Percentiles rank a stretch among this genome's conserved stretches.
Evolutionary conservation across 352 stramenopile genomes (phyloP).

Genomic region (Pythium folliculosum): DNA sequence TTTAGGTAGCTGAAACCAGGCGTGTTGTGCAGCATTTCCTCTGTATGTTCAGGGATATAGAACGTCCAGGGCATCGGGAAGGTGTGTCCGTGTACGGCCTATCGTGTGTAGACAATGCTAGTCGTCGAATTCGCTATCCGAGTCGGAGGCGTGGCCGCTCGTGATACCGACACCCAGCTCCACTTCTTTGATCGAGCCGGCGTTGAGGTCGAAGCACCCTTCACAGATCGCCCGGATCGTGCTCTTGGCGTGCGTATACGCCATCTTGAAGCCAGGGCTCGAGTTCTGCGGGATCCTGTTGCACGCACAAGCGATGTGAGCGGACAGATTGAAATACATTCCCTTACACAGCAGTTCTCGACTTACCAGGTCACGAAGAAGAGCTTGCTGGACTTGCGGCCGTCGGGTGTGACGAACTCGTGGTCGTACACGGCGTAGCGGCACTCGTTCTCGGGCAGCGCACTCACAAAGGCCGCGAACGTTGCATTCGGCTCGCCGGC

Average conservation of each 20-base stretch:
- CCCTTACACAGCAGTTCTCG: no score
- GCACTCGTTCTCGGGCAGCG: slow-evolving; percentile 80
- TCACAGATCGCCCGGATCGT: slow-evolving; percentile 77
- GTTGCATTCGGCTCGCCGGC: slow-evolving; percentile 49
- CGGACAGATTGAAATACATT: no score
- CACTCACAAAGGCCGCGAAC: slow-evolving; percentile 54
- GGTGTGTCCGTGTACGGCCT: no score
- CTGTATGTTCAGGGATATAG: no score
- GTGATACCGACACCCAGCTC: slow-evolving; percentile 63
- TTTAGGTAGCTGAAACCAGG: no score
- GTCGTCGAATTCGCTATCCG: slow-evolving; percentile 87
- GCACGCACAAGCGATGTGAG: no score
- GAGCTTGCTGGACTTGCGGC: slow-evolving; percentile 85
- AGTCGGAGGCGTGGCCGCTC: slow-evolving; percentile 67
- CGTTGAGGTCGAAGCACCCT: slow-evolving; percentile 80
- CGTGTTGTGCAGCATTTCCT: no score
- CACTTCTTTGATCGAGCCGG: slow-evolving; percentile 72
- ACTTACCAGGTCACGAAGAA: slow-evolving; percentile 86
- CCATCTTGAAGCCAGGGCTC: slow-evolving; percentile 86
- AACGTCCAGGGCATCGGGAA: no score
- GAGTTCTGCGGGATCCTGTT: slow-evolving; percentile 76
- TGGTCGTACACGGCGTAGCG: slow-evolving; percentile 89
- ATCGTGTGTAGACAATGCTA: no score
- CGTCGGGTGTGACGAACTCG: slow-evolving; percentile 73
- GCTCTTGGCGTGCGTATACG: slow-evolving; percentile 87